Conservation (phyloP, 78 protist species). For the Anaeramoeba flamelloides region DNA sequence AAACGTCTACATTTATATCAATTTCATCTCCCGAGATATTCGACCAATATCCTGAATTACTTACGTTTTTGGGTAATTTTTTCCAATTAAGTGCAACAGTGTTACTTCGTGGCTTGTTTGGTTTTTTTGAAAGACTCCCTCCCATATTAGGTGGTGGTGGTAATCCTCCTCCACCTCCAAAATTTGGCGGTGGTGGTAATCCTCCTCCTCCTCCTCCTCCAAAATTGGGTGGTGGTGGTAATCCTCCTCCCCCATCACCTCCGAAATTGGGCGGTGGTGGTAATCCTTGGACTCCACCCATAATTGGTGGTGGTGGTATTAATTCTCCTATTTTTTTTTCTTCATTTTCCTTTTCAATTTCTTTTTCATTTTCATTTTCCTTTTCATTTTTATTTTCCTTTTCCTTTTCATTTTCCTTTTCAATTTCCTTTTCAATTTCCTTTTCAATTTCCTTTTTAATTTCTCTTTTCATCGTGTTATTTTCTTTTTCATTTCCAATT, state of each 20-base stretch:
- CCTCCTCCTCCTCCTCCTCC: neutral
- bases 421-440: too few relatives aligned
- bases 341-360: too few relatives aligned
- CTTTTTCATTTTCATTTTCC: too few relatives aligned
- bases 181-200: neutral
- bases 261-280: neutral
- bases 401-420: too few relatives aligned
- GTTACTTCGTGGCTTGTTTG: neutral
- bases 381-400: too few relatives aligned
- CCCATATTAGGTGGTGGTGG: neutral
- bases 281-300: too few relatives aligned
- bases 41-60: neutral
- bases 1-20: neutral
- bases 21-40: neutral
- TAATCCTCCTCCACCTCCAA: neutral
- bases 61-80: neutral
- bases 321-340: too few relatives aligned
- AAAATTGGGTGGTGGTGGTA: slow-evolving; percentile 2
- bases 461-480: too few relatives aligned
- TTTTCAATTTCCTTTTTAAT: too few relatives aligned
- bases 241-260: neutral
- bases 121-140: neutral
- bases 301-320: neutral
- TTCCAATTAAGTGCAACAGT: neutral
- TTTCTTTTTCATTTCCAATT: too few relatives aligned